Percentiles rank a stretch among this genome's conserved stretches.
Evolutionary conservation across 176 grass and related monocot species (phyloP).

Genomic region (Eragrostis curvula): DNA sequence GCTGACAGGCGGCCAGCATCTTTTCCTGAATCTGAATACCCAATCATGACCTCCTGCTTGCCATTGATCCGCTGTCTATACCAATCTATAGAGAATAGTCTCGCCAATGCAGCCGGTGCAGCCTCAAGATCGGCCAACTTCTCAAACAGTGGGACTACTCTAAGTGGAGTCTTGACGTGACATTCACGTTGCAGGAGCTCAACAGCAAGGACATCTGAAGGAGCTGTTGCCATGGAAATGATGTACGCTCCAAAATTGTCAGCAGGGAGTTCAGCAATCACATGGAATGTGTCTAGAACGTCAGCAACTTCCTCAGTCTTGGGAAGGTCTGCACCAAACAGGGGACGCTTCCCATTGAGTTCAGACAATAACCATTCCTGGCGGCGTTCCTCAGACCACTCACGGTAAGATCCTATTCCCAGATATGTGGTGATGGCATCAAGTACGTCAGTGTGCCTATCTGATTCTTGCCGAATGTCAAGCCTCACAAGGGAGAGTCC

Average conservation of each 20-base stretch:
- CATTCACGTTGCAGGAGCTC: conserved; percentile 81
- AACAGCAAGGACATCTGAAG: conserved; percentile 79
- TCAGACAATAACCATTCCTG: conserved; percentile 80
- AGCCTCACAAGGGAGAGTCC: conserved; percentile 72
- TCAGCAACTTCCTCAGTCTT: conserved; percentile 69
- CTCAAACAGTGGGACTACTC: conserved; percentile 81
- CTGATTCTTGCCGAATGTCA: conserved; percentile 83
- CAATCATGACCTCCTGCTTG: conserved; percentile 88
- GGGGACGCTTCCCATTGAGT: conserved; percentile 71
- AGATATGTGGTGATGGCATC: conserved; percentile 71
- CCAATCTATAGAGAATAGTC: conserved; percentile 75
- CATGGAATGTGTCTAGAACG: conserved; percentile 65
- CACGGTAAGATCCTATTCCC: conserved; percentile 75
- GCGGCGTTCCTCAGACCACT: conserved; percentile 65
- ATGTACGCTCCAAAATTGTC: conserved; percentile 83
- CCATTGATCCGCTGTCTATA: conserved; percentile 65
- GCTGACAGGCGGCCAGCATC: conserved; percentile 81
- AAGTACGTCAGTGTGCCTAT: conserved; percentile 71
- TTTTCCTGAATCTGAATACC: conserved; percentile 83
- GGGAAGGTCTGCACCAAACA: conserved; percentile 66
- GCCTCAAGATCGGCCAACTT: conserved; percentile 75
- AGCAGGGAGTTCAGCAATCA: conserved; percentile 70
- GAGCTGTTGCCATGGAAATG: conserved; percentile 80
- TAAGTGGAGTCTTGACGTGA: conserved; percentile 62
- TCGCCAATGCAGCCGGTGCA: conserved; percentile 64